Evolutionary conservation across 805 yeast species (phyloP).

Genomic region (Monosporozyma servazzii): DNA sequence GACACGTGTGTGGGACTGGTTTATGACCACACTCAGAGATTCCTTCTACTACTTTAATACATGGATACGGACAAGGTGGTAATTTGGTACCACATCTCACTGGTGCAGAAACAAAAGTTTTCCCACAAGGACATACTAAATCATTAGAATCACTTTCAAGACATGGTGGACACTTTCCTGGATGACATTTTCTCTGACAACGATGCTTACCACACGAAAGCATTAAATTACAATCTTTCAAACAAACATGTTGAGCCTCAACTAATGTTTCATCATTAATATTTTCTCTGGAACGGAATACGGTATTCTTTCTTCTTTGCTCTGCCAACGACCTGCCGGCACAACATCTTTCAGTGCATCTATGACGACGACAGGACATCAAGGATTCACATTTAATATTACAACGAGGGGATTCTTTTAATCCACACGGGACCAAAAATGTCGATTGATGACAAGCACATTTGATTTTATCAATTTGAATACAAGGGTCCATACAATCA

Average conservation of each 20-base stretch:
- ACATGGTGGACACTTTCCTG: slow-evolving; percentile 75
- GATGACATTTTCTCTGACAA: slow-evolving; percentile 65
- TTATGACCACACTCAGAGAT: slow-evolving; percentile 58
- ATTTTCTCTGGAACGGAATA: slow-evolving; percentile 27
- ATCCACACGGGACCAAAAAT: slow-evolving; percentile 57
- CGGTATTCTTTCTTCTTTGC: slow-evolving; percentile 35
- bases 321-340: slow-evolving; percentile 51
- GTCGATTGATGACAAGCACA: slow-evolving; percentile 56
- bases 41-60: slow-evolving; percentile 38
- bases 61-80: slow-evolving; percentile 57
- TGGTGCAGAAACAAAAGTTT: slow-evolving; percentile 70
- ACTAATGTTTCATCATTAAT: slow-evolving; percentile 46
- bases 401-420: slow-evolving; percentile 54
- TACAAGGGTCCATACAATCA: slow-evolving; percentile 59
- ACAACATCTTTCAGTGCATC: slow-evolving; percentile 65
- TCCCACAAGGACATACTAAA: slow-evolving; percentile 71
- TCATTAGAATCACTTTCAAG: slow-evolving; percentile 74
- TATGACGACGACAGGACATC: slow-evolving; percentile 73
- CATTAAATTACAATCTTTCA: slow-evolving; percentile 51
- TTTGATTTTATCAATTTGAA: slow-evolving; percentile 37
- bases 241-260: slow-evolving; percentile 69
- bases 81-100: slow-evolving; percentile 71
- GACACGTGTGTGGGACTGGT: slow-evolving; percentile 66
- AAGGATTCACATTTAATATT: slow-evolving; percentile 61
- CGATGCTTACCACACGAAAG: slow-evolving; percentile 60